A percentile compares a stretch with the other conserved stretches of the same genome.
phyloP scores from a whole-genome alignment of 1,139 yeast genomes.

The Lodderomyces theae region DNA sequence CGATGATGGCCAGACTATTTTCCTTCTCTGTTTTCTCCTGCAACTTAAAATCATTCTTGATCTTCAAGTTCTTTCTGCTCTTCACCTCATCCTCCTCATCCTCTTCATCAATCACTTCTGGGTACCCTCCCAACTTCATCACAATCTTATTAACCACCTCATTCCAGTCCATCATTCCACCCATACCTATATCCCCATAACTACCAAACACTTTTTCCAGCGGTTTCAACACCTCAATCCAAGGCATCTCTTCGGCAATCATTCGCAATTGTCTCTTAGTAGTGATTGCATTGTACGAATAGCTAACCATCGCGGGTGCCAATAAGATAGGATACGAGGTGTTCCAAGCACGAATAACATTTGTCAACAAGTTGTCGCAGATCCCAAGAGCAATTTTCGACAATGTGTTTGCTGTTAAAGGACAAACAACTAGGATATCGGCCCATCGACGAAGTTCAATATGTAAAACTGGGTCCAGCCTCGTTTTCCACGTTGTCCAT shows the following conservation, averaged over 20 bases:
- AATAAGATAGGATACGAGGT: slow-evolving; percentile 79
- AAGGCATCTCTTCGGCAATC: slow-evolving; percentile 83
- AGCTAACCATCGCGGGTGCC: slow-evolving; percentile 94
- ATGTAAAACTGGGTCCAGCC: slow-evolving; percentile 90
- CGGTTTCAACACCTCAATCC: slow-evolving; percentile 86
- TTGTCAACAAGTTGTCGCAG: slow-evolving; percentile 84
- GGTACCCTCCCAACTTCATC: slow-evolving; percentile 82
- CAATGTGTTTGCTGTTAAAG: slow-evolving; percentile 84
- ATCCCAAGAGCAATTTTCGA: slow-evolving; percentile 88
- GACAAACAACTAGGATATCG: slow-evolving; percentile 83
- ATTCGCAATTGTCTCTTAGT: slow-evolving; percentile 77
- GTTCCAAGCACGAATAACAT: slow-evolving; percentile 91
- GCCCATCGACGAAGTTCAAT: slow-evolving; percentile 96
- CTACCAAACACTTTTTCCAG: slow-evolving; percentile 91
- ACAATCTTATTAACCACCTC: slow-evolving; percentile 87
- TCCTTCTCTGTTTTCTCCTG: slow-evolving; percentile 39
- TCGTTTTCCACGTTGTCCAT: slow-evolving; percentile 81
- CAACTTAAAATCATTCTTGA: slow-evolving; percentile 32
- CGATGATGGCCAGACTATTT: slow-evolving; percentile 31
- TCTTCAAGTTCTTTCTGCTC: slow-evolving; percentile 41
- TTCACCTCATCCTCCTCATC: slow-evolving; percentile 53
- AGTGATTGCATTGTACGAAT: slow-evolving; percentile 82
- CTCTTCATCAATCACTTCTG: slow-evolving; percentile 79
- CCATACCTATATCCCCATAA: slow-evolving; percentile 94
- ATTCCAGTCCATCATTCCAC: slow-evolving; percentile 88